Evolutionary conservation across 495 filamentous ascomycete species (phyloP), one percentile per base, ranked within the genome.

Genomic region (Talaromyces proteolyticus): DNA sequence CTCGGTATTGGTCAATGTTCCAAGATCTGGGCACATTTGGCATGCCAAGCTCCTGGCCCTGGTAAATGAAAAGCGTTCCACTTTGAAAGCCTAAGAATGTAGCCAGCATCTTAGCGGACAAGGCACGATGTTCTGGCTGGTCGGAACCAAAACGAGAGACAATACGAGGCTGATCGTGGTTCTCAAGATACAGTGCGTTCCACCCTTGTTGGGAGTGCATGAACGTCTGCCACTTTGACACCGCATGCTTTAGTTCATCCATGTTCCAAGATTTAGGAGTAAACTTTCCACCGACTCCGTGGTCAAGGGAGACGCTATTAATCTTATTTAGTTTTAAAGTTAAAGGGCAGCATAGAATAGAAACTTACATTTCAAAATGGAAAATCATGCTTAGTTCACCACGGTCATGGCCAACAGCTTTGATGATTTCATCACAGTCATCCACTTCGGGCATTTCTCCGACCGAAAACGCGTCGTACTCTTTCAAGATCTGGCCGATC

Each of bases 41-140:
- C 81, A 89, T 88, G 1, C 85, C 87, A 14, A 91, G 64, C 53
- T 91, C 87, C 56, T 91, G 84, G 6, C 87, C 87, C 55, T 91
- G 85, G 53, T 87, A 89, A 4, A 89, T 57, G 58, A 86, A 91
- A 1, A 85, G 70, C 0, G 86, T 88, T 1, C 87, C 87, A 3
- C 75, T 77, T 50, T 85, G 61, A 19, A 83, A 59, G 4, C 70
- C 69, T 55, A 84, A 61, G 57, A 80, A 70, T 18, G 83, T 69
- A 0, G 82, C 79, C 36, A 90, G 60, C 67, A 86, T 75, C 63
- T 89, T 89, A 0, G 78, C 78, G 0, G 74, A 68, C 3, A 66
- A 42, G 18, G 63, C 53, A 19, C 79, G 69, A 26, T 66, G 54
- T 46, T 75, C 63, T 2, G 77, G 74, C 2, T 65, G 64, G 3